Conservation (phyloP, 2,329 filamentous ascomycete species). For the Penicillium italicum region DNA sequence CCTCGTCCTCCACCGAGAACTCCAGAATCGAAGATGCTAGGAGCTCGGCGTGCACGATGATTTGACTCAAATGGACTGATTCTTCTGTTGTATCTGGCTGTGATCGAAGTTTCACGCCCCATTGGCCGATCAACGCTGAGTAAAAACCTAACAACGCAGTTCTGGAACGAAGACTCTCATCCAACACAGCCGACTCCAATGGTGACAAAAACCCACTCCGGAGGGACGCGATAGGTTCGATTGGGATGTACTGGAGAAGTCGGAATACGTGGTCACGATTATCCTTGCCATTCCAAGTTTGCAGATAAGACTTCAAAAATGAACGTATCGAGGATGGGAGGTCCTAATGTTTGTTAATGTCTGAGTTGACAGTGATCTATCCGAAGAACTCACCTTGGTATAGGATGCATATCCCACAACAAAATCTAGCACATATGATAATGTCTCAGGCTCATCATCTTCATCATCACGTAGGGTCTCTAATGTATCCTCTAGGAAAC, state of each 20-base stretch:
- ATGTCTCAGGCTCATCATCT: constrained; percentile 38
- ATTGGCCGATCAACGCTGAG: constrained; percentile 60
- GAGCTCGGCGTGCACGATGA: constrained; percentile 49
- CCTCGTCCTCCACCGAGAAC: constrained; percentile 29
- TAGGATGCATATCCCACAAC: constrained; percentile 36
- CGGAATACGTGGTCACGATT: constrained; percentile 45
- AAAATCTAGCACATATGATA: constrained; percentile 35
- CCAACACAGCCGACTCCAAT: constrained; percentile 42
- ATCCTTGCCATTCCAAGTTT: constrained; percentile 60
- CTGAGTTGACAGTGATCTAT: neutral
- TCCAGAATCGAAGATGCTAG: constrained; percentile 61
- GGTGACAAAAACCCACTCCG: constrained; percentile 36
- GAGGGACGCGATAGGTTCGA: constrained; percentile 34
- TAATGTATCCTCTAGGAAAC: constrained; percentile 39
- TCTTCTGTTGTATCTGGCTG: constrained; percentile 27
- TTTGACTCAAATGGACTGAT: constrained; percentile 40
- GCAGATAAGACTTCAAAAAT: constrained; percentile 51
- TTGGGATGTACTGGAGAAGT: constrained; percentile 34
- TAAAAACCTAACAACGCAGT: constrained; percentile 64
- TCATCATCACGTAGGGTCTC: constrained; percentile 45
- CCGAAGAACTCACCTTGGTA: constrained; percentile 33
- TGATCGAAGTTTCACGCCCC: constrained; percentile 38
- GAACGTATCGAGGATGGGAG: constrained; percentile 32
- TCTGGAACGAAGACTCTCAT: constrained; percentile 49
- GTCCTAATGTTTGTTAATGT: constrained; percentile 23